Evolutionary conservation across 805 yeast genomes (phyloP), one percentile per base, ranked within the genome.

Genomic region (Kazachstania viticola): DNA sequence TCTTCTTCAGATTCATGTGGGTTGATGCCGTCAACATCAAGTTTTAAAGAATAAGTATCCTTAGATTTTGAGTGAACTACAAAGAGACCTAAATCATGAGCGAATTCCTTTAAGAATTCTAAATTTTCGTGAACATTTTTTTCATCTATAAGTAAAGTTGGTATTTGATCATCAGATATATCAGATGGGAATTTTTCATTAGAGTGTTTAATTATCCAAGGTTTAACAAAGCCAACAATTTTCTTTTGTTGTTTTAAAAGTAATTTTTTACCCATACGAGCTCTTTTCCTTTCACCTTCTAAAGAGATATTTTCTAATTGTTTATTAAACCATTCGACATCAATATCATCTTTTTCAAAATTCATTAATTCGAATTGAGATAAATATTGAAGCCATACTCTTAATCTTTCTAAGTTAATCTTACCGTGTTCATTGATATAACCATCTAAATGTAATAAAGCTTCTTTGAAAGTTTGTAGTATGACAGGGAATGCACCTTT

Each of bases 401-500:
- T 75, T 32, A 91, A 64, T 43, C 94, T 67, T 36, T 64, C 59
- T 40, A 87, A 64, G 54, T 91, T 79, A 44, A 91, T 85, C 22
- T 68, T 67, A 42, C 98, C 98, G 33, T 69, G 65, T 40, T 81
- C 81, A 46, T 83, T 83, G 38, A 91, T 64, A 48, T 91, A 91
- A 4, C 94, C 95, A 51, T 81, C 94, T 35, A 73, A 60, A 39
- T 69, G 69, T 42, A 69, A 67, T 50, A 91, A 64, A 17, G 87
- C 74, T 47, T 74, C 75, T 54, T 87, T 91, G 62, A 91, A 91
- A 12, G 95, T 79, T 40, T 78, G 83, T 44, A 91, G 65, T 48
- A 91, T 66, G 19, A 85, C 69, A n/a, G 97, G 95, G 62, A 91
- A 81, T 1, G 97, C 98, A 45, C 96, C 97, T 46, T 87, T 91